phyloP scores from a whole-genome alignment of 2,329 filamentous ascomycete species.

The Passalora sequoiae region DNA sequence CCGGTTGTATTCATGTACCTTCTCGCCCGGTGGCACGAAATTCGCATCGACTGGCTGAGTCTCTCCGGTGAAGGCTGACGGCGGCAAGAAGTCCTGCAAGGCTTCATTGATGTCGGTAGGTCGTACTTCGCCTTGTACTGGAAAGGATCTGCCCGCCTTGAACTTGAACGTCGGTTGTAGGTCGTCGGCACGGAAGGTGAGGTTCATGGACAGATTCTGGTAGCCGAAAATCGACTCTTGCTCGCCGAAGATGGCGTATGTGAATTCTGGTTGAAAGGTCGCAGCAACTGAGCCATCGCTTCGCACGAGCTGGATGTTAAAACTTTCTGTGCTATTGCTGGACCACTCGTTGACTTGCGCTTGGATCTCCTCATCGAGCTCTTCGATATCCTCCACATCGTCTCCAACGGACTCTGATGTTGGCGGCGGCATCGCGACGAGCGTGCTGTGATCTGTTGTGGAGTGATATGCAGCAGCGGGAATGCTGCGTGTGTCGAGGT shows the following conservation, averaged over 20 bases:
- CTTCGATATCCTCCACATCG: slow-evolving; percentile 23
- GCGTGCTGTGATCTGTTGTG: neutral
- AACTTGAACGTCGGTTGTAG: slow-evolving; percentile 72
- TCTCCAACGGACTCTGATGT: neutral
- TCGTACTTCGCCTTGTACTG: slow-evolving; percentile 60
- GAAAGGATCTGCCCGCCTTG: slow-evolving; percentile 66
- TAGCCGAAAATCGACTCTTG: slow-evolving; percentile 89
- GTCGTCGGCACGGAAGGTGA: slow-evolving; percentile 67
- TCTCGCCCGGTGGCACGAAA: slow-evolving; percentile 70
- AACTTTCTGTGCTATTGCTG: slow-evolving; percentile 56
- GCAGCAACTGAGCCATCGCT: slow-evolving; percentile 42
- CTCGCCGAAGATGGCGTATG: slow-evolving; percentile 90
- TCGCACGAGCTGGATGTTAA: slow-evolving; percentile 56
- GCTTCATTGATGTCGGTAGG: slow-evolving; percentile 64
- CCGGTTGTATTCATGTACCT: slow-evolving; percentile 59
- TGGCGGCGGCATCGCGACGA: neutral
- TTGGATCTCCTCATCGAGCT: slow-evolving; percentile 24
- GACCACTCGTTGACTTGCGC: slow-evolving; percentile 44
- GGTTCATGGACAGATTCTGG: slow-evolving; percentile 68
- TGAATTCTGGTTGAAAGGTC: slow-evolving; percentile 75
- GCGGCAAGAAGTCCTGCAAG: slow-evolving; percentile 62
- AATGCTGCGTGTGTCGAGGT: neutral
- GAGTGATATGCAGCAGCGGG: neutral
- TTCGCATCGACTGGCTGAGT: slow-evolving; percentile 34
- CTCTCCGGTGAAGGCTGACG: slow-evolving; percentile 46